These are phyloP conservation scores for Leccinum fuscescens DNA, from an alignment of 1,284 basidiomycete species.

Conservation along the genomic window DNA sequence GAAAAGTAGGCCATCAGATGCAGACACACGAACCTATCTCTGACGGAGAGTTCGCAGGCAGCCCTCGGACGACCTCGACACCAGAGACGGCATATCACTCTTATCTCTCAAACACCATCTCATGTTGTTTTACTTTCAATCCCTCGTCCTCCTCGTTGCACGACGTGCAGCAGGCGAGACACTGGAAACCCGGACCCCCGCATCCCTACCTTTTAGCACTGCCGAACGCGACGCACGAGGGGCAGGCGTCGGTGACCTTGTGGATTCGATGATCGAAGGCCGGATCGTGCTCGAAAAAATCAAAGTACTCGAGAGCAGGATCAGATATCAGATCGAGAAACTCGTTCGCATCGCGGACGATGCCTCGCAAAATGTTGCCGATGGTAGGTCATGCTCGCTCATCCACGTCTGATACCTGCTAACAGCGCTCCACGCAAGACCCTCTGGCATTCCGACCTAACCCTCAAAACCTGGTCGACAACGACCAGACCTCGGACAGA, in stretches of 20 bases:
- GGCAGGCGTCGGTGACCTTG: conserved; percentile 57
- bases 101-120: conserved; percentile 87
- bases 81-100: conserved; percentile 83
- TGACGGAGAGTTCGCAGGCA: conserved; percentile 27
- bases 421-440: conserved; percentile 47
- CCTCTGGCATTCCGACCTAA: conserved; percentile 91
- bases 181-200: conserved; percentile 49
- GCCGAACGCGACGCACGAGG: conserved; percentile 55
- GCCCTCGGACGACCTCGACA: conserved; percentile 51
- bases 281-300: conserved; percentile 79
- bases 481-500: conserved; percentile 38
- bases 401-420: conserved; percentile 1
- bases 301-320: conserved; percentile 77
- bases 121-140: conserved; percentile 86
- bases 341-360: conserved; percentile 75
- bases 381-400: conserved; percentile 51
- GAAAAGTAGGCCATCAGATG: conserved; percentile 46
- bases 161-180: conserved; percentile 66
- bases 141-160: conserved; percentile 75
- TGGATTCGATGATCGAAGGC: conserved; percentile 72
- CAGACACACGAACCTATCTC: background rate
- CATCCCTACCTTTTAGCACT: conserved; percentile 51
- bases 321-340: conserved; percentile 96
- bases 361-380: conserved; percentile 52
- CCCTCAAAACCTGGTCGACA: conserved; percentile 60